Base-by-base conservation (phyloP, 2,329 filamentous ascomycete species). In the Colletotrichum graminicola region DNA sequence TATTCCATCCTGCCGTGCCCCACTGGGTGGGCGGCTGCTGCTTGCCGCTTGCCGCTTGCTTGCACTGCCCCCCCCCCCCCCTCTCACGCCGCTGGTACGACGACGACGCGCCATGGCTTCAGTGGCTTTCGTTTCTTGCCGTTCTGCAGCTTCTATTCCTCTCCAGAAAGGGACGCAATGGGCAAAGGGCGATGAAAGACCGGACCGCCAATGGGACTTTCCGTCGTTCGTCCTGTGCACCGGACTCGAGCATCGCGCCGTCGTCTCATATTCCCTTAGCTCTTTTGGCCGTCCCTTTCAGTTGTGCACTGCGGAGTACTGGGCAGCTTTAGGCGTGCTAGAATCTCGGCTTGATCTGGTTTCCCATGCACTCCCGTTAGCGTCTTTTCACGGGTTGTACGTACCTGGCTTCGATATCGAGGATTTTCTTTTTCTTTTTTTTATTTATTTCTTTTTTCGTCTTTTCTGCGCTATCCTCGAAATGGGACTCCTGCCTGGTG, bases 191-290 rank as follows among this genome's bases (percentile, higher is more conserved):
- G 5, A 39, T 43, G 29, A 32, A 34, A 51, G 51, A 26, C 26
- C 7, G 23, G 23, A 32, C 49, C 7, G 51, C 60, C 21, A 11
- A 23, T 43, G 45, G 52, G 47, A 60, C 45, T 59, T 59, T 36
- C 18, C 52, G 21, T 43, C 18, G 45, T n/a, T 43, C 45, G 26
- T 60, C 59, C 11, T 21, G 54, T 55, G 34, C 29, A 18, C 59
- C 59, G 36, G 32, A 49, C 43, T 55, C 34, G n/a, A 61, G 47
- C 43, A 57, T 39, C 16, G 47, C 68, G 65, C 68, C 59, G 68
- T 45, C 52, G 68, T 71, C 68, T 68, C 65, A 68, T 60, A 26
- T 59, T 59, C 60, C 66, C 59, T 71, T 68, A 62, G 64, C 41
- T 45, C 21, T 45, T 45, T 8, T 45, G 29, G 36, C 52, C 29